Evolutionary conservation across 2,329 filamentous ascomycete species (phyloP), one percentile per base, ranked within the genome.

Genomic region (Monilinia polystroma): DNA sequence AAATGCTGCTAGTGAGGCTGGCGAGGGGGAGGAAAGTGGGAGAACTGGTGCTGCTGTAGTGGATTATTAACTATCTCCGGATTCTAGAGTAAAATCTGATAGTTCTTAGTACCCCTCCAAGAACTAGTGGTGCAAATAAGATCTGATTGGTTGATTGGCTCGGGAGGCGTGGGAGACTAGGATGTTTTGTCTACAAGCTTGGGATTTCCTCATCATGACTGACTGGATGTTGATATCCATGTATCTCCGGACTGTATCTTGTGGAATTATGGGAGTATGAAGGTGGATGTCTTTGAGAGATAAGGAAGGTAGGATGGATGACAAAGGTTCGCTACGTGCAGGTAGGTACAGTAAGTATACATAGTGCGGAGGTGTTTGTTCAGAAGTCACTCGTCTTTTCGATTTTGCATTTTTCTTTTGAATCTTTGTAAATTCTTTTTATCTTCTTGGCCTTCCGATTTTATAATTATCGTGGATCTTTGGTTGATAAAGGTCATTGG

Each of bases 211-310:
- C 32, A n/a, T 41, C 38, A 16, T 58, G 11, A 23, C 11, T 45
- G 56, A 58, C 26, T 58, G 23, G 18, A 59, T 59, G 14, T 45
- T 45, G 41, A 5, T 45, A 18, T 45, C 32, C 32, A 35, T 45
- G 56, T 45, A 59, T 59, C 56, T 59, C 43, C 56, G 56, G 26
- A 32, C 29, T 26, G 32, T 58, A 32, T 18, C 23, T n/a, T 26
- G 32, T 10, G 23, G 26, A 32, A 26, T 16, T 23, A 26, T 47
- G 41, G 26, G 18, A 49, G 43, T 49, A n/a, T 51, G 11, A 20
- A 59, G 23, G 26, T 59, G 41, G 16, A 26, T 51, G 29, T 35
- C 32, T 6, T 35, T 35, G 35, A 52, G 51, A 51, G 45, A 49
- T 60, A 51, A 60, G 58, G 45, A 51, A 51, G 45, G 7, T 38